These are phyloP conservation scores for Hanseniaspora jakobsenii DNA, from an alignment of 805 yeast species.

Conservation along the genomic window DNA sequence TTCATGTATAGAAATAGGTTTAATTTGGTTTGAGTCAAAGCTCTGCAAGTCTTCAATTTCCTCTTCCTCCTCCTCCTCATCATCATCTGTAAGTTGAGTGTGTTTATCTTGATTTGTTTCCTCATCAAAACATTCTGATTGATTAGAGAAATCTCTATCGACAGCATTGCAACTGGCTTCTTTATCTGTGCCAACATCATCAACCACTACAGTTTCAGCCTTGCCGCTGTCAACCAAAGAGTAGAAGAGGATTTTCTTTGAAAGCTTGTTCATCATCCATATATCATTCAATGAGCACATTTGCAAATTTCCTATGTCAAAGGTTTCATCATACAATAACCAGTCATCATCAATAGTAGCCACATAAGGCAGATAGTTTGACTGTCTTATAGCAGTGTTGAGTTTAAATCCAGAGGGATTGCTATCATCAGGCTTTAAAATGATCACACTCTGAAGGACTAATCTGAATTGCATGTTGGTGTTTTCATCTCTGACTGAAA, in stretches of 20 bases:
- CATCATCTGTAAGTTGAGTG: too few species aligned
- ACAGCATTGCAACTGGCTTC: too few species aligned
- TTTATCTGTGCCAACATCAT: neutral
- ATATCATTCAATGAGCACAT: slow-evolving; percentile 28
- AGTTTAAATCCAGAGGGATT: slow-evolving; percentile 15
- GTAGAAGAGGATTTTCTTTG: slow-evolving; percentile 29
- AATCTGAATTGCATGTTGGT: slow-evolving; percentile 25
- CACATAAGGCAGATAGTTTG: slow-evolving; percentile 22
- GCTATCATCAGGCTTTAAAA: slow-evolving; percentile 20
- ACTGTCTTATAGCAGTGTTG: slow-evolving; percentile 27
- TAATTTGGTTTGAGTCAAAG: slow-evolving; percentile 4
- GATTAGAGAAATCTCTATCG: too few species aligned
- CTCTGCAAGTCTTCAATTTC: slow-evolving; percentile 9
- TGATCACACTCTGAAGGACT: slow-evolving; percentile 26
- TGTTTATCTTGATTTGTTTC: too few species aligned
- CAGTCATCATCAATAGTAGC: slow-evolving; percentile 32
- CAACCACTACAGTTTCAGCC: neutral
- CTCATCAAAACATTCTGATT: too few species aligned
- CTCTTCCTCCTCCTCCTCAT: neutral
- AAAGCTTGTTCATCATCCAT: slow-evolving; percentile 22
- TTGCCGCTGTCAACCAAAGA: slow-evolving; percentile 16
- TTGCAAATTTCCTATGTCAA: slow-evolving; percentile 30
- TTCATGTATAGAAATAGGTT: neutral
- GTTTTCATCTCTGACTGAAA: slow-evolving; percentile 23
- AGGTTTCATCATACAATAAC: slow-evolving; percentile 31